Conservation (phyloP, 192 early-diverging fungal species). For the Powellomyces hirtus region DNA sequence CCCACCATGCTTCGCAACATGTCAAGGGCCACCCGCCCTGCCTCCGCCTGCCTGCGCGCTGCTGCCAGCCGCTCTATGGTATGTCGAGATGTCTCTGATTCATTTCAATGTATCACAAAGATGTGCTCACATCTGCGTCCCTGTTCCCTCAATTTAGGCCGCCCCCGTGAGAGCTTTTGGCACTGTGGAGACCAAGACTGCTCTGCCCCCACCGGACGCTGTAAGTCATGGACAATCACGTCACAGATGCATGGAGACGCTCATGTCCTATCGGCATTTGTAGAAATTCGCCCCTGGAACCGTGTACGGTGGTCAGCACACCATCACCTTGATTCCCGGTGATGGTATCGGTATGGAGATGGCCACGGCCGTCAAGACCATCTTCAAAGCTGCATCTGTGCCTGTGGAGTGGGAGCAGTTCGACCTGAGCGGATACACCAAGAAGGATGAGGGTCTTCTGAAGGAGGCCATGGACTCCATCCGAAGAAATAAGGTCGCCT, state of each 20-base stretch:
- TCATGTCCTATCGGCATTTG: background rate
- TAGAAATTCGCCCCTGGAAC: slow-evolving; percentile 21
- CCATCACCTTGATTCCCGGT: slow-evolving; percentile 96
- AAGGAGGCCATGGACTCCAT: slow-evolving; percentile 90
- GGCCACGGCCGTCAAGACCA: slow-evolving; percentile 83
- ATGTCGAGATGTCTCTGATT: background rate
- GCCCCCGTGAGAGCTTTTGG: slow-evolving; percentile 11
- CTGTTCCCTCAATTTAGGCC: background rate
- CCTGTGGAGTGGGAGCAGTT: slow-evolving; percentile 98
- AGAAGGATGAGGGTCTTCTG: slow-evolving; percentile 73
- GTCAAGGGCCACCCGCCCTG: background rate
- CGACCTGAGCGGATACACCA: slow-evolving; percentile 90
- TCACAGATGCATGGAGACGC: background rate
- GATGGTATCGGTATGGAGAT: slow-evolving; percentile 98
- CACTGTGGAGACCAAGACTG: slow-evolving; percentile 21
- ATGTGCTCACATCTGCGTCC: background rate
- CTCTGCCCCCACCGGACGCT: background rate
- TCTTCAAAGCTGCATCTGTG: slow-evolving; percentile 90
- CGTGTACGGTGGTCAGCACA: slow-evolving; percentile 90
- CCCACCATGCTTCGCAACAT: slow-evolving; percentile 2
- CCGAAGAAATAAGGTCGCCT: slow-evolving; percentile 91
- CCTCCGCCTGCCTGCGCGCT: background rate
- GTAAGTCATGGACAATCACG: background rate
- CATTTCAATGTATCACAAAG: background rate
- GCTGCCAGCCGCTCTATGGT: background rate